Percentiles rank a stretch among this genome's conserved stretches.
phyloP scores from a whole-genome alignment of 495 filamentous ascomycete species.

The Acidomyces sp. region DNA sequence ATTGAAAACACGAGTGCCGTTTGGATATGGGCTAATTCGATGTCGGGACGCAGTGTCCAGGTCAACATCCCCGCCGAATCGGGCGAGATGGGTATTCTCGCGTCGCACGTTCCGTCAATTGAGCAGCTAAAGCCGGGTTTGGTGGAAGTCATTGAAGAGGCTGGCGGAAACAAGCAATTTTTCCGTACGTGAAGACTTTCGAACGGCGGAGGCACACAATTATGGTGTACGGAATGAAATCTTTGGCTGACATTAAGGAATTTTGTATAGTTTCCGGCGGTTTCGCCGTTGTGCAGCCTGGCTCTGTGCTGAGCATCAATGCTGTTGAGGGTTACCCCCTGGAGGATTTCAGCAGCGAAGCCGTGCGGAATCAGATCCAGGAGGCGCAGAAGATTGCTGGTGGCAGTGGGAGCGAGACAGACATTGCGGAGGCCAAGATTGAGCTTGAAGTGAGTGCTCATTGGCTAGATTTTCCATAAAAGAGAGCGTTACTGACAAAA shows the following conservation, averaged over 20 bases:
- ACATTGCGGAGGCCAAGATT: conserved; percentile 96
- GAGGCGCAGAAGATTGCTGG: conserved; percentile 91
- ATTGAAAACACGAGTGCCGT: too few relatives aligned
- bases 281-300: conserved; percentile 91
- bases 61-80: conserved; percentile 98
- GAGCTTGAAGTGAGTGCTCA: conserved; percentile 71
- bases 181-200: conserved; percentile 60
- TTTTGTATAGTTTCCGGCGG: conserved; percentile 75
- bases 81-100: conserved; percentile 97
- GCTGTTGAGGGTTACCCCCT: conserved; percentile 87
- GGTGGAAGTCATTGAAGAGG: conserved; percentile 91
- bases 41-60: conserved; percentile 71
- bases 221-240: not conserved
- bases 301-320: conserved; percentile 92
- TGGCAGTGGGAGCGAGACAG: conserved; percentile 88
- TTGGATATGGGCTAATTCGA: too few relatives aligned
- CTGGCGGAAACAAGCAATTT: conserved; percentile 84
- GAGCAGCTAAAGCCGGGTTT: conserved; percentile 97
- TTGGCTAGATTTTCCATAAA: not conserved
- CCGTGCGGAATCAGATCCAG: conserved; percentile 63
- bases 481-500: conserved; percentile 1
- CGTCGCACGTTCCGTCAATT: conserved; percentile 96
- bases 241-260: too few relatives aligned
- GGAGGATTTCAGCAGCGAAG: conserved; percentile 88
- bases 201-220: not conserved